phyloP scores from a whole-genome alignment of 257 asterid genomes.

The Ilex aquifolium region DNA sequence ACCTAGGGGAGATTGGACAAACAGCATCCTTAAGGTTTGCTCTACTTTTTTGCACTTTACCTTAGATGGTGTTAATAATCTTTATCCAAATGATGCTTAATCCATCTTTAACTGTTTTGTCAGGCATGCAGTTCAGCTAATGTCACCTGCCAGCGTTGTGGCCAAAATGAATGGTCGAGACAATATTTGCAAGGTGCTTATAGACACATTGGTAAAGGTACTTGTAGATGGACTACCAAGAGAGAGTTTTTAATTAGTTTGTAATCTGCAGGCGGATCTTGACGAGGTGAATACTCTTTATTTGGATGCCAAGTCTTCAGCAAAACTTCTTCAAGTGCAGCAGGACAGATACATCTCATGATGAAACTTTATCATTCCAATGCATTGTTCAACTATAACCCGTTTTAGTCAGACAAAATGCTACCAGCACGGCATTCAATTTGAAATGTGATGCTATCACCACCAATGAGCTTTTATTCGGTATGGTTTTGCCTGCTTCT shows the following conservation, averaged over 20 bases:
- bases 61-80: too few relatives aligned
- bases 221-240: neutral
- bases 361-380: neutral
- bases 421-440: too few relatives aligned
- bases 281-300: slow-evolving; percentile 79
- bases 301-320: slow-evolving; percentile 85
- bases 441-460: too few relatives aligned
- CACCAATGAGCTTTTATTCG: too few relatives aligned
- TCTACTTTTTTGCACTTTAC: neutral
- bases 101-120: slow-evolving; percentile 4
- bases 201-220: neutral
- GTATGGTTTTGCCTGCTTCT: too few relatives aligned
- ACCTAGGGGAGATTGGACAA: slow-evolving; percentile 70
- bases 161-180: slow-evolving; percentile 88
- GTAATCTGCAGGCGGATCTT: slow-evolving; percentile 65
- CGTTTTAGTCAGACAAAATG: too few relatives aligned
- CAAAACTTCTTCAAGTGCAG: slow-evolving; percentile 86
- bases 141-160: slow-evolving; percentile 84
- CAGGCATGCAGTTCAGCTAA: slow-evolving; percentile 85
- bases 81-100: neutral
- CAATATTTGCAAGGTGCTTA: slow-evolving; percentile 76
- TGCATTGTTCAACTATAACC: too few relatives aligned
- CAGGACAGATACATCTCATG: slow-evolving; percentile 86
- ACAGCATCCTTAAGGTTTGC: neutral
- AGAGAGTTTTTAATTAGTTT: neutral